A percentile compares a stretch with the other conserved stretches of the same genome.
Conservation (phyloP, 2,329 filamentous ascomycete genomes). For the Amylocarpus encephaloides region DNA sequence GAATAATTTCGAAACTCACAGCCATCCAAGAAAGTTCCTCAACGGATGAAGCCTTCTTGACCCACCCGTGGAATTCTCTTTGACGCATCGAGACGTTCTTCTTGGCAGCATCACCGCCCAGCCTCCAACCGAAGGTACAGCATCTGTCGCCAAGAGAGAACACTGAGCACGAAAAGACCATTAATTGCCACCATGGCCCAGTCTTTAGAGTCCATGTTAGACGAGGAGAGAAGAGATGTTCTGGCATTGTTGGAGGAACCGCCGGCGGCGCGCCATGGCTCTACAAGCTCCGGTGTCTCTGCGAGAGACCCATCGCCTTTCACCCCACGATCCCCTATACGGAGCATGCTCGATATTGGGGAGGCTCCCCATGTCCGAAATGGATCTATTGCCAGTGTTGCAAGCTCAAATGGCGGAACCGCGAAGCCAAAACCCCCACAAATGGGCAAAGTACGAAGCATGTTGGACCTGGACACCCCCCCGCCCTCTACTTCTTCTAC, state of each 20-base stretch:
- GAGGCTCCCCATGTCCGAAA: constrained; percentile 20
- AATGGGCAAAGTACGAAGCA: constrained; percentile 52
- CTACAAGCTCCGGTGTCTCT: constrained; percentile 30
- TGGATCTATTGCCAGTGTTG: constrained; percentile 23
- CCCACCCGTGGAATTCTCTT: constrained; percentile 13
- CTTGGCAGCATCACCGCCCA: constrained; percentile 13
- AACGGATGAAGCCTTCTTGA: constrained; percentile 25
- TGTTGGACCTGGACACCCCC: constrained; percentile 48
- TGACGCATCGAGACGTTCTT: constrained; percentile 2
- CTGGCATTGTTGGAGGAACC: constrained; percentile 55
- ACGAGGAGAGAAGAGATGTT: constrained; percentile 71
- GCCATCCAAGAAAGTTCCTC: constrained; percentile 30
- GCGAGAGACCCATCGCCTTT: constrained; percentile 48
- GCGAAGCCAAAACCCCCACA: constrained; percentile 7
- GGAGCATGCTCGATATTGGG: constrained; percentile 47
- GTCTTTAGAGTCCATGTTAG: constrained; percentile 68
- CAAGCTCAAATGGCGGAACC: constrained; percentile 34
- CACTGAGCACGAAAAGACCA: constrained; percentile 7
- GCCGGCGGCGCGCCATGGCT: constrained; percentile 14
- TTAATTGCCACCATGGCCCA: constrained; percentile 25
- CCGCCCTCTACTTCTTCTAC: constrained; percentile 28
- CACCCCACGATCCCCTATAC: constrained; percentile 56
- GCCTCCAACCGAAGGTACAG: constrained; percentile 5
- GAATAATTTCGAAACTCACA: constrained; percentile 26
- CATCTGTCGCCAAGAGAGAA: constrained; percentile 10